These are phyloP conservation scores for Solanum pennellii DNA, from an alignment of 257 asterid species.

Conservation along the genomic window DNA sequence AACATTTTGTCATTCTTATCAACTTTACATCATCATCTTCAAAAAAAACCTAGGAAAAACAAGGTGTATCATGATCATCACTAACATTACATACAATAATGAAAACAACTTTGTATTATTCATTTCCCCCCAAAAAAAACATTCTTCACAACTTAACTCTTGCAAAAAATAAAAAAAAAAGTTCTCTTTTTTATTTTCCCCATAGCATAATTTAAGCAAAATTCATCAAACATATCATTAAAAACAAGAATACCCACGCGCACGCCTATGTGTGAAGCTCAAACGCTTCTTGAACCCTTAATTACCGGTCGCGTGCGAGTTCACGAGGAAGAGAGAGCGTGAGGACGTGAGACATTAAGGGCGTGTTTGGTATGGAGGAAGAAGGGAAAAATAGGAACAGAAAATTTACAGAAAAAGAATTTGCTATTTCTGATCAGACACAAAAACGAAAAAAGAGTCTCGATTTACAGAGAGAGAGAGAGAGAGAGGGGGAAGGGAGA, in stretches of 20 bases:
- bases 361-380: background rate
- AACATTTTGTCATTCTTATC: background rate
- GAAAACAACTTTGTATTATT: background rate
- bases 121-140: background rate
- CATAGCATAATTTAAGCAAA: background rate
- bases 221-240: background rate
- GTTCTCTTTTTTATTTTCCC: background rate
- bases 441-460: conserved; percentile 33
- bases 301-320: background rate
- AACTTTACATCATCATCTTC: background rate
- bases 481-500: conserved; percentile 11
- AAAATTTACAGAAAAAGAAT: background rate
- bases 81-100: background rate
- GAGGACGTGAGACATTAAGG: background rate
- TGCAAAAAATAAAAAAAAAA: background rate
- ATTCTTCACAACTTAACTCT: background rate
- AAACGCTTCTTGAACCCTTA: background rate
- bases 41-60: background rate
- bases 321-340: background rate
- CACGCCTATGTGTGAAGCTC: background rate
- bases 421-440: conserved; percentile 27
- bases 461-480: conserved; percentile 20
- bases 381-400: background rate
- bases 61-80: background rate
- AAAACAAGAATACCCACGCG: background rate